Base-by-base conservation (phyloP, 768 basidiomycete species). In the Lactarius quietus region DNA sequence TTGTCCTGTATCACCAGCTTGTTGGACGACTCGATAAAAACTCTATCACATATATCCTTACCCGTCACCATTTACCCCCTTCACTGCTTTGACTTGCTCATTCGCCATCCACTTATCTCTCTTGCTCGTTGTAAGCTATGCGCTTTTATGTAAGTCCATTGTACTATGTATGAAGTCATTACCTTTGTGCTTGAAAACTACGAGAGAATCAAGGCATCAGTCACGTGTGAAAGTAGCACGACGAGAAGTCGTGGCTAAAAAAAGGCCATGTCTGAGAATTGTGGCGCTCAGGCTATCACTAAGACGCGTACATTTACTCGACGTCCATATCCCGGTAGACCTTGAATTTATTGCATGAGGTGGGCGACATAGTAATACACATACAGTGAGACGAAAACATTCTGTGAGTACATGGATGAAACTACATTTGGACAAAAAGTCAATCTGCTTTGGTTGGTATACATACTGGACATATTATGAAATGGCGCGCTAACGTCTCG, bases 21-120 rank as follows among this genome's bases (percentile, higher is more conserved):
- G 67, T 53, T 68, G 65, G 62, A 62, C 51, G 62, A 66, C 29
- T 59, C 52, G 57, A 57, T 66, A 63, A 66, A 57, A 26, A 51
- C 31, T 53, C 41, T 51, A 41, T 67, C 65, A 52, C 54, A 51
- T 67, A 66, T 64, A 69, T 63, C 66, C 68, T 57, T 54, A 35
- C 62, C 39, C 61, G n/a, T n/a, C n/a, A n/a, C 57, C 52, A 35
- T 20, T 43, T 41, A 60, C 61, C 45, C 38, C 61, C 18, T 64
- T 62, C 65, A n/a, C n/a, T n/a, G n/a, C n/a, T 61, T 62, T 48
- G 57, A 63, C 62, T 67, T 61, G 54, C 66, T 58, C 51, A 52
- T 66, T 58, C 39, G 56, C 38, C 60, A 56, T 57, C 55, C 31
- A 36, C 48, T 56, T 60, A 61, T 56, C 38, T 53, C 57, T 52